Conservation (phyloP, 768 basidiomycete species). For the Collybia mongolica region DNA sequence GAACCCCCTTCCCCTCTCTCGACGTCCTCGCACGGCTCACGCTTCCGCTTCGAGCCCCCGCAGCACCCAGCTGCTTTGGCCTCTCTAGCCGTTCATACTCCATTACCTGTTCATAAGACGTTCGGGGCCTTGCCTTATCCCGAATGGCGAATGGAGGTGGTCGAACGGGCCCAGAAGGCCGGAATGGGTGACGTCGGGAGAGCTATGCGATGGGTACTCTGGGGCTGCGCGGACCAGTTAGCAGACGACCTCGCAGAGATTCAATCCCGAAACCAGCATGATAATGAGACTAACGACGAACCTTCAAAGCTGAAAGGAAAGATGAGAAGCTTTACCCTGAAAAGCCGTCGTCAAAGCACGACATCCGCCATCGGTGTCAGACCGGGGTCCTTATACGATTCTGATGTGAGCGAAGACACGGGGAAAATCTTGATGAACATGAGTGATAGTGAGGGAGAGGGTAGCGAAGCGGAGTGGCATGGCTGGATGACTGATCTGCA, state of each 20-base stretch:
- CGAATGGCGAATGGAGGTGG: slow-evolving; percentile 58
- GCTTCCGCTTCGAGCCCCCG: slow-evolving; percentile 6
- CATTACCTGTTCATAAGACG: slow-evolving; percentile 12
- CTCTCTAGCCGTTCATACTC: slow-evolving; percentile 13
- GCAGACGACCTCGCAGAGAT: slow-evolving; percentile 18
- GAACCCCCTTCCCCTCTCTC: slow-evolving; percentile 5
- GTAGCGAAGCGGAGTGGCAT: slow-evolving; percentile 64
- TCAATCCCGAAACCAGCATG: slow-evolving; percentile 17
- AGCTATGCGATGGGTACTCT: slow-evolving; percentile 48
- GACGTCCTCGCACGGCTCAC: slow-evolving; percentile 6
- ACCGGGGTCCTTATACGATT: slow-evolving; percentile 13
- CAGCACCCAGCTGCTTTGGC: slow-evolving; percentile 16
- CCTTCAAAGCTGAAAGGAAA: slow-evolving; percentile 6
- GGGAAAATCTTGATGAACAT: slow-evolving; percentile 17
- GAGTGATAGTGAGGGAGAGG: slow-evolving; percentile 41
- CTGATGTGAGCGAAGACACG: slow-evolving; percentile 20
- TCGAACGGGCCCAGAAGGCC: slow-evolving; percentile 51
- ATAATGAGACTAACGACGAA: slow-evolving; percentile 8
- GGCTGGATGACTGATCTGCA: slow-evolving; percentile 63
- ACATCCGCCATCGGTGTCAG: slow-evolving; percentile 8
- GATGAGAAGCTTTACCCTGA: slow-evolving; percentile 14
- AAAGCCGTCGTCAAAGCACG: slow-evolving; percentile 16
- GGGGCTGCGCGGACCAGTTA: slow-evolving; percentile 16
- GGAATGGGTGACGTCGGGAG: slow-evolving; percentile 58
- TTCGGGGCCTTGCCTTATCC: slow-evolving; percentile 56